Evolutionary conservation across 305 asterid genomes (phyloP).

Genomic region (Nicotiana rustica): DNA sequence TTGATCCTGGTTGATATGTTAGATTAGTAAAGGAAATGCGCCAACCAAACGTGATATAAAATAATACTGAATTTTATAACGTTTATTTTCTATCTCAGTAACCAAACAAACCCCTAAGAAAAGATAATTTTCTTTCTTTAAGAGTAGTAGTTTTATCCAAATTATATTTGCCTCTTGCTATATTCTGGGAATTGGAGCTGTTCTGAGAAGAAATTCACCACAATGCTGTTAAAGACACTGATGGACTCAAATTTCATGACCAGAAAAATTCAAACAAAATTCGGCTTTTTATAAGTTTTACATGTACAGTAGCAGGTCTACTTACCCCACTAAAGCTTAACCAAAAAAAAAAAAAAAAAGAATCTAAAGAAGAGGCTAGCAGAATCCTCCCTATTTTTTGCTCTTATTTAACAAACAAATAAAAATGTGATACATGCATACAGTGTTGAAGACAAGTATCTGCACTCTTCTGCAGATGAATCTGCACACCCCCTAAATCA

Average conservation of each 20-base stretch:
- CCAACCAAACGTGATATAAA: no score
- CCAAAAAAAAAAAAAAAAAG: neutral
- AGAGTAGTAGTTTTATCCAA: no score
- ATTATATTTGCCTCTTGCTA: neutral
- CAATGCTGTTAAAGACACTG: neutral
- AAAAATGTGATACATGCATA: conserved; percentile 48
- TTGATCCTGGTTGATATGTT: no score
- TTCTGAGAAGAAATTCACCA: neutral
- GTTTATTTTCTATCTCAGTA: no score
- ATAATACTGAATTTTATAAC: no score
- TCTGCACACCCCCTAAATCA: conserved; percentile 51
- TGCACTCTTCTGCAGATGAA: conserved; percentile 70
- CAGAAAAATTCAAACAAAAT: neutral
- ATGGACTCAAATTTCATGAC: neutral
- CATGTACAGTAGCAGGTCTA: neutral
- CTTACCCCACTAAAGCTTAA: neutral
- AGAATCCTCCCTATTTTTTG: conserved; percentile 32
- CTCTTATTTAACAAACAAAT: conserved; percentile 46
- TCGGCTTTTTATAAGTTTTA: neutral
- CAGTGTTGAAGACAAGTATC: conserved; percentile 49
- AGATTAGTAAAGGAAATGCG: no score
- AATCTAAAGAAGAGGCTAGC: neutral
- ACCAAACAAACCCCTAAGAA: no score
- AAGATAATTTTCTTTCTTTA: no score
- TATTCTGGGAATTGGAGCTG: neutral